Conservation (phyloP, 371 early-diverging fungal genomes). For the Mortierella sp. region DNA sequence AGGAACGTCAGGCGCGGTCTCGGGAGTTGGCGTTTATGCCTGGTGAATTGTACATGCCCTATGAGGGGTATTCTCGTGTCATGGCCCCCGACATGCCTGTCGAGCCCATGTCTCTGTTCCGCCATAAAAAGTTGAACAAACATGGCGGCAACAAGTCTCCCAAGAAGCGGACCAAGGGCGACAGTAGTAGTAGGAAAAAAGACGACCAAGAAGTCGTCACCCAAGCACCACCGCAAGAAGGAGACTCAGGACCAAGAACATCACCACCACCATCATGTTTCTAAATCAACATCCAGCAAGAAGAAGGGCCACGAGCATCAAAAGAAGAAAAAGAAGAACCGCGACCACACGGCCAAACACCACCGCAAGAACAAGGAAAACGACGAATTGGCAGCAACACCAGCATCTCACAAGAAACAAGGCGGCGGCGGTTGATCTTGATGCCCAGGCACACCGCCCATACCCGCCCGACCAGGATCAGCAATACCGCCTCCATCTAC, state of each 20-base stretch:
- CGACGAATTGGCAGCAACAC: background rate
- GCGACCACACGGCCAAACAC: background rate
- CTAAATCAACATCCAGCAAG: background rate
- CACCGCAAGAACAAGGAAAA: background rate
- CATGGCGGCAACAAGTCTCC: background rate
- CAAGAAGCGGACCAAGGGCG: background rate
- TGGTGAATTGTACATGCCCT: constrained; percentile 41
- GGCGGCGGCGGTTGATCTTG: background rate
- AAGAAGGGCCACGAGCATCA: background rate
- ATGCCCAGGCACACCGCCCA: background rate
- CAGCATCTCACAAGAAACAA: background rate
- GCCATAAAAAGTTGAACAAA: constrained; percentile 8
- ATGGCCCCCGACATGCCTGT: constrained; percentile 18
- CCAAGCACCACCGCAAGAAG: background rate
- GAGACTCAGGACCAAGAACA: background rate
- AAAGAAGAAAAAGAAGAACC: background rate
- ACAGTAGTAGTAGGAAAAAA: background rate
- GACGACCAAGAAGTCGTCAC: background rate
- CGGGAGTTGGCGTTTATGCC: constrained; percentile 51
- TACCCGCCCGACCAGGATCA: background rate
- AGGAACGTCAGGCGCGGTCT: constrained; percentile 19
- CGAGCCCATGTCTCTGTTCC: constrained; percentile 15
- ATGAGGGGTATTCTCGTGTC: constrained; percentile 28
- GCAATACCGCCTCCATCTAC: background rate
- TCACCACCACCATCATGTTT: background rate